Base-by-base conservation (phyloP, 1,284 basidiomycete genomes). In the Rhodotorula sp. region DNA sequence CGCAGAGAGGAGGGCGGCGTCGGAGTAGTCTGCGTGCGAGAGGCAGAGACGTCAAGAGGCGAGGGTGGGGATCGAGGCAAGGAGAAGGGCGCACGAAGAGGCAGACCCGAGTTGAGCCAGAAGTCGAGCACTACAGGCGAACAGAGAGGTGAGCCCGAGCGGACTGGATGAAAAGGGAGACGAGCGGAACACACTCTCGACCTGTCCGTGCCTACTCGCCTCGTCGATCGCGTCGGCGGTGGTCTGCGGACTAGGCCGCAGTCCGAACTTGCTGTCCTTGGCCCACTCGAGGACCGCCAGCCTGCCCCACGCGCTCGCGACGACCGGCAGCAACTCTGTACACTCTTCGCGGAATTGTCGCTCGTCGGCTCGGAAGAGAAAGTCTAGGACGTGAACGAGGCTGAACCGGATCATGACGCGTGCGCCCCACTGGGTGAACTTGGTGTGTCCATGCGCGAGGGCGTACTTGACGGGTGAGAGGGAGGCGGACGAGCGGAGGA, bases 351-450 rank as follows among this genome's bases (percentile, higher is more conserved):
- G 67, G 15, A 78, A 51, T 34, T 76, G 74, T 2, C 30, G 52
- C 29, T 69, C 85, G 77, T 90, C 86, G 53, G 87, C 83, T 9
- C 82, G 84, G 78, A 87, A 84, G 76, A 90, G 83, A 76, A 86
- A 88, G 73, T 90, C 86, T 62, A 92, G 85, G 30, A 91, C 84
- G 73, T 88, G 83, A 59, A 90, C 85, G 77, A 90, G 89, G 66
- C 84, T 87, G 76, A 92, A 90, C 34, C 89, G 86, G 59, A 91
- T 82, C 62, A 85, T 85, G 52, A 64, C 81, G 2, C 84, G 82
- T 6, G 87, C 88, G 46, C 90, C 88, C 67, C 88, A 83, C 66
- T 84, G 86, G 1, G 89, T 89, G 15, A 90, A 87, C 3, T 84
- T 84, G 68, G 85, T 82, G 11, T 81, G 73, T 52, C 81, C 81